These are phyloP conservation scores for Adansonia madagascariensis DNA, from an alignment of 441 rosid genomes.

Conservation along the genomic window DNA sequence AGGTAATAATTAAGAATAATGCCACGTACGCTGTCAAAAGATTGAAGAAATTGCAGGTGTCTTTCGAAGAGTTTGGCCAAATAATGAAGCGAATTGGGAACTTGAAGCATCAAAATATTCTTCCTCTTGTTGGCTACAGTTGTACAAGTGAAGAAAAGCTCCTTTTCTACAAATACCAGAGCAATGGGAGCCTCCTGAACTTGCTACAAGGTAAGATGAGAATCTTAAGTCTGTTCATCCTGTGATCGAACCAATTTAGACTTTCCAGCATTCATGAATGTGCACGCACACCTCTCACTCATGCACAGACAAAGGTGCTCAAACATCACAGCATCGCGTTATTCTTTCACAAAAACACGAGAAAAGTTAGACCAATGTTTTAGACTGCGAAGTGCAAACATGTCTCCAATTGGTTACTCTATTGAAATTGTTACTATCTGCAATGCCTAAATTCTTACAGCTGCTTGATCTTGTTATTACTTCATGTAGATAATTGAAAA, in stretches of 20 bases:
- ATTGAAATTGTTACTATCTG: not conserved
- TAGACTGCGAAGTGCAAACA: not conserved
- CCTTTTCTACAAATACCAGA: constrained; percentile 57
- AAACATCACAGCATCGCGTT: not conserved
- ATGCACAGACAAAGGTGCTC: too few species aligned
- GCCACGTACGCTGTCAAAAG: constrained; percentile 56
- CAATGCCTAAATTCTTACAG: not conserved
- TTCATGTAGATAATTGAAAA: not conserved
- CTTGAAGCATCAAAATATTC: constrained; percentile 59
- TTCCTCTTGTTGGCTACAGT: constrained; percentile 55
- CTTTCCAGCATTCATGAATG: not conserved
- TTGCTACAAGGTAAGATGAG: constrained; percentile 45
- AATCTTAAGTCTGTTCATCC: too few species aligned
- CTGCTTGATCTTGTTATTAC: not conserved
- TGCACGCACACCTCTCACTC: not conserved
- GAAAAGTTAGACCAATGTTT: not conserved
- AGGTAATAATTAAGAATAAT: constrained; percentile 50
- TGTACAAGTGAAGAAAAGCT: constrained; percentile 54
- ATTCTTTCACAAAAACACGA: not conserved
- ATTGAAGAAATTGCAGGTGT: constrained; percentile 50
- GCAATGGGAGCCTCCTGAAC: constrained; percentile 55
- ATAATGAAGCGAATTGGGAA: constrained; percentile 52
- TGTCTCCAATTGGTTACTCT: not conserved
- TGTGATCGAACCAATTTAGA: not conserved
- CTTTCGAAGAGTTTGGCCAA: constrained; percentile 43